These are phyloP conservation scores for Prunus yedoensis DNA, from an alignment of 331 rosid genomes.

Conservation along the genomic window DNA sequence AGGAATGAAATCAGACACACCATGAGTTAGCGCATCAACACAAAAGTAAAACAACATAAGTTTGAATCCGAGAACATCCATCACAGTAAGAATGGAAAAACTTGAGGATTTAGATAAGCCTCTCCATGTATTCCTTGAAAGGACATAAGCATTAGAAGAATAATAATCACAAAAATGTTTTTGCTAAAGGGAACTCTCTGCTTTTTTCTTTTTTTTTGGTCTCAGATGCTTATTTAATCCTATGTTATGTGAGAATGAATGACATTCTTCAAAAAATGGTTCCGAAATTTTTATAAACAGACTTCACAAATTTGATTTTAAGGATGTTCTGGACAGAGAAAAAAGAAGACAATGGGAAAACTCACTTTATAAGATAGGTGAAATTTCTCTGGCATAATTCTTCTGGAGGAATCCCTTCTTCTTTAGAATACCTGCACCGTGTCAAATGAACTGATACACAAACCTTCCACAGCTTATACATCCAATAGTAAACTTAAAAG, in stretches of 20 bases:
- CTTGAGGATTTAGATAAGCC: neutral
- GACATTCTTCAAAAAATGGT: neutral
- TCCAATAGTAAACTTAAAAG: slow-evolving; percentile 1
- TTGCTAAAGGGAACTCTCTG: neutral
- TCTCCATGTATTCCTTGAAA: neutral
- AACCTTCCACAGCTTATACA: neutral
- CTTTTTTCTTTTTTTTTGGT: no score
- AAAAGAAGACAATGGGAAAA: slow-evolving; percentile 23
- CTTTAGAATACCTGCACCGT: slow-evolving; percentile 82
- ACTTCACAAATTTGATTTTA: neutral
- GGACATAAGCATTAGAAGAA: neutral
- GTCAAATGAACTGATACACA: neutral
- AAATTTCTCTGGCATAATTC: slow-evolving; percentile 63
- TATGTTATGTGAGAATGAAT: neutral
- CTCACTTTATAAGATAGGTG: slow-evolving; percentile 81
- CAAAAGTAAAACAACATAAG: neutral
- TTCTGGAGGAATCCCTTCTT: slow-evolving; percentile 61
- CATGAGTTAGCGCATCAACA: neutral
- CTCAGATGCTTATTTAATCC: neutral
- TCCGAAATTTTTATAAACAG: no score
- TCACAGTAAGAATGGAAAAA: neutral
- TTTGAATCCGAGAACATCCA: neutral
- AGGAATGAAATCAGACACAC: slow-evolving; percentile 1
- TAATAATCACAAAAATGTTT: neutral
- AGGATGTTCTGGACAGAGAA: neutral